Base-by-base conservation (phyloP, 345 rosid species). In the Ceriops decandra region DNA sequence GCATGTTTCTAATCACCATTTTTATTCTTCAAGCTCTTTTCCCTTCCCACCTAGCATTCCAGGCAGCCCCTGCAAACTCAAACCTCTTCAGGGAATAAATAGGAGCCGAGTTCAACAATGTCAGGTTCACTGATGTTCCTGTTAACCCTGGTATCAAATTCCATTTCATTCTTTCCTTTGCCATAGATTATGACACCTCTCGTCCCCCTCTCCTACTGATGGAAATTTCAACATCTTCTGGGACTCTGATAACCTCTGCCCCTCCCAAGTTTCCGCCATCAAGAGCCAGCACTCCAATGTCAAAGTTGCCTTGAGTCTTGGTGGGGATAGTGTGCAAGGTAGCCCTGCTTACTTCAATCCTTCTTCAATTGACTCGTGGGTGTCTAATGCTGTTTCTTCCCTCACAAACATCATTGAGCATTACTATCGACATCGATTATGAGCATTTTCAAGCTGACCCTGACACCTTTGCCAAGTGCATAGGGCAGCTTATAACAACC, bases 21-120 rank as follows among this genome's bases (percentile, higher is more conserved):
- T 2, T 69, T 64, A 51, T 66, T 69, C 52, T 77, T 62, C 71
- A 72, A 32, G 51, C 49, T 60, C 53, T 70, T 35, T 24, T 64
- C 28, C 42, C 60, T 27, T 68, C 26, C 35, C 21, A 52, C 60
- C 5, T 62, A 31, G 47, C 68, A 6, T 35, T 24, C 63, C 52
- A 9, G 19, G 65, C 60, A 68, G 69, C 77, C n/a, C 60, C 76
- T 11, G 58, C 71, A 24, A 77, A 69, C 60, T 53, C 85, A 52
- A 77, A 68, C 19, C 79, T 84, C 36, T 84, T 82, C 69, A 57
- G 78, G 13, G 82, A 82, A 60, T 82, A 82, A 38, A 82, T 78
- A 6, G 75, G 85, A 63, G 84, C 75, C 20, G 72, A 75, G 36
- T 77, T 72, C 52, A 70, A 75, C 47, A 64, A 60, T 10, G 76